Base-by-base conservation (phyloP, 306 rosid genomes). In the Oemleria cerasiformis region DNA sequence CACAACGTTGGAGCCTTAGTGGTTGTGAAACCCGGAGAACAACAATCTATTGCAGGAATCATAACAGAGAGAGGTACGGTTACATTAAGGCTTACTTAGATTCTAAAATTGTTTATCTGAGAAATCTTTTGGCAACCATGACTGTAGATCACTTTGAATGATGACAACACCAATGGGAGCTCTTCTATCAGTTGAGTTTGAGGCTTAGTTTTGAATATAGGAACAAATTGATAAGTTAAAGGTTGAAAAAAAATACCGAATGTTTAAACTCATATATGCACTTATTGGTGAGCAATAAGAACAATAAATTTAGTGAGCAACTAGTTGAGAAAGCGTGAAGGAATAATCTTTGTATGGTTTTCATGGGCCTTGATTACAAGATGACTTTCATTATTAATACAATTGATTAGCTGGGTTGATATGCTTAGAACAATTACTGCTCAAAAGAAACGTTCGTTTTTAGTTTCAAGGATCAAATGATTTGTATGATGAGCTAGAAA, bases 1-100 rank as follows among this genome's bases (percentile, higher is more conserved):
- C 88, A 91, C 86, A 95, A 95, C 50, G 99, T 91, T 75, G 99
- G 99, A 75, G 99, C 99, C 60, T 81, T 95, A 84, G 92, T 95
- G 72, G 99, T 95, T 14, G 96, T 95, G 82, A 95, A 95, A 83
- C 86, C 96, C 7, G 96, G 79, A 57, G 96, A 70, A 73, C 69
- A 88, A 59, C 82, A 88, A 21, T 75, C 96, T 61, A 63, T 89
- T 53, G 99, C 96, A 6, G 99, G 99, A 81, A 95, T 95, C 75
- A 89, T 95, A 58, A 95, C 99, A 51, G 99, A 91, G 81, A 89
- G 97, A 89, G 99, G 99, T 95, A 77, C 15, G 9, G 34, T 66
- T 19, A 45, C 67, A 40, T 13, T 53, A 17, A 68, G 38, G 55
- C 34, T 56, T 41, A 64, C 56, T 41, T 55, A 54, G 25, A 41